Evolutionary conservation across 495 filamentous ascomycete genomes (phyloP).

Genomic region (Lentithecium fluviatile): DNA sequence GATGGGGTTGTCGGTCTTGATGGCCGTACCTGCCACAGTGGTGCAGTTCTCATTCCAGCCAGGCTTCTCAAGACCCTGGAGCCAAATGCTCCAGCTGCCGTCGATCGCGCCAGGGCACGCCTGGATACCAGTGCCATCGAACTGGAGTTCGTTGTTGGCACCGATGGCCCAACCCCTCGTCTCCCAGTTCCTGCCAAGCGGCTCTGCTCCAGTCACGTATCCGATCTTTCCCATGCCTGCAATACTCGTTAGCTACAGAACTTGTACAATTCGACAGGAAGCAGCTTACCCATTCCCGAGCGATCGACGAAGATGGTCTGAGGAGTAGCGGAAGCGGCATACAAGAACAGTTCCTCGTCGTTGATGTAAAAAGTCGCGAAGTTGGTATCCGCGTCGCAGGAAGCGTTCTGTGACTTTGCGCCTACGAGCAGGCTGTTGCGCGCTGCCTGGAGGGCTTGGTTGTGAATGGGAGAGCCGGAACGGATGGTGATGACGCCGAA

Average conservation of each 20-base stretch:
- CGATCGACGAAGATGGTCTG: conserved; percentile 55
- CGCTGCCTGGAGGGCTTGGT: conserved; percentile 46
- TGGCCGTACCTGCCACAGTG: conserved; percentile 39
- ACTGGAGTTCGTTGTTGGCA: conserved; percentile 44
- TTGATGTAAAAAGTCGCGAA: conserved; percentile 52
- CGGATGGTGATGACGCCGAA: conserved; percentile 52
- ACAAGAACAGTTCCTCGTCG: conserved; percentile 51
- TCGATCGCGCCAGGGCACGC: conserved; percentile 54
- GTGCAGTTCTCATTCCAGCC: conserved; percentile 49
- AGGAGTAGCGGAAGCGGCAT: conserved; percentile 42
- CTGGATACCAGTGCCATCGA: conserved; percentile 47
- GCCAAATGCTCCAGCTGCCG: conserved; percentile 53
- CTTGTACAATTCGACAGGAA: neutral
- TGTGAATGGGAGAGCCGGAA: conserved; percentile 50
- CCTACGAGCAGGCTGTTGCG: conserved; percentile 49
- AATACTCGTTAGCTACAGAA: neutral
- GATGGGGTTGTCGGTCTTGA: neutral
- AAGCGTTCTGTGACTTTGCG: conserved; percentile 46
- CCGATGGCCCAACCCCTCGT: conserved; percentile 48
- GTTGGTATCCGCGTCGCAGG: conserved; percentile 46
- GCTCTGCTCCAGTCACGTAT: conserved; percentile 49
- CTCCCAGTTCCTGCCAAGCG: conserved; percentile 46
- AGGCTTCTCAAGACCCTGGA: conserved; percentile 46
- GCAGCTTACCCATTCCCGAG: conserved; percentile 49
- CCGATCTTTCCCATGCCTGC: conserved; percentile 48